Conservation (phyloP, 805 yeast species). For the Wickerhamiella azyma region DNA sequence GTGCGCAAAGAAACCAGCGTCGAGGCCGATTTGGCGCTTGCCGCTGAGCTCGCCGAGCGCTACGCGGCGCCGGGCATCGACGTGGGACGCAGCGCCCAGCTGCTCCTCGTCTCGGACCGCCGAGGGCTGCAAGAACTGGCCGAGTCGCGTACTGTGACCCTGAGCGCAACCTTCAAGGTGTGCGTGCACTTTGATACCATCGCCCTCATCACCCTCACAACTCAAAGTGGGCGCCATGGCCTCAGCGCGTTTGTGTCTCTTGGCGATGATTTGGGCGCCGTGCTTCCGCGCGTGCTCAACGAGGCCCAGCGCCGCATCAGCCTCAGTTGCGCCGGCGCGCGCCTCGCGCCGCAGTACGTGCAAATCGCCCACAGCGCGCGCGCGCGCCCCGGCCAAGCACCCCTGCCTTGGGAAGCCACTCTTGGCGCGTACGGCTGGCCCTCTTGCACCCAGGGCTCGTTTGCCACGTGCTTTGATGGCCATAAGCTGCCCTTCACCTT, state of each 20-base stretch:
- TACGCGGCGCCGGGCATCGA: constrained; percentile 1
- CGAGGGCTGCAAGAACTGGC: background rate
- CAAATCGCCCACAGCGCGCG: background rate
- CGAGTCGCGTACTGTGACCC: background rate
- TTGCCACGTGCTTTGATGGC: background rate
- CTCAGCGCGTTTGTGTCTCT: constrained; percentile 1
- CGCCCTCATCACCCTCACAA: background rate
- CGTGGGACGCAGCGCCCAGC: background rate
- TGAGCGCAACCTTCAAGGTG: constrained; percentile 3
- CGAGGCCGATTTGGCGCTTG: constrained; percentile 1
- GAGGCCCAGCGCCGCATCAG: constrained; percentile 1
- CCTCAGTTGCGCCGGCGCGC: background rate
- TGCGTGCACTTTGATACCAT: background rate
- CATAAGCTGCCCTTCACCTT: background rate
- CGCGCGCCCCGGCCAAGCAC: background rate
- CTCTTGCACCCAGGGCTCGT: background rate
- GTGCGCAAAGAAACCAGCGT: background rate
- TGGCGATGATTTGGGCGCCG: background rate
- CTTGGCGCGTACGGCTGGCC: background rate
- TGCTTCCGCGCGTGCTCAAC: background rate
- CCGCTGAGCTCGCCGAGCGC: background rate
- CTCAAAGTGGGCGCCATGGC: constrained; percentile 1
- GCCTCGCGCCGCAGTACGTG: background rate
- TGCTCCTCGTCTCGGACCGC: background rate
- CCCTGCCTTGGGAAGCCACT: background rate